Percentiles rank a stretch among this genome's conserved stretches.
Conservation (phyloP, 129 eudicot genomes). For the Ambrosia artemisiifolia region DNA sequence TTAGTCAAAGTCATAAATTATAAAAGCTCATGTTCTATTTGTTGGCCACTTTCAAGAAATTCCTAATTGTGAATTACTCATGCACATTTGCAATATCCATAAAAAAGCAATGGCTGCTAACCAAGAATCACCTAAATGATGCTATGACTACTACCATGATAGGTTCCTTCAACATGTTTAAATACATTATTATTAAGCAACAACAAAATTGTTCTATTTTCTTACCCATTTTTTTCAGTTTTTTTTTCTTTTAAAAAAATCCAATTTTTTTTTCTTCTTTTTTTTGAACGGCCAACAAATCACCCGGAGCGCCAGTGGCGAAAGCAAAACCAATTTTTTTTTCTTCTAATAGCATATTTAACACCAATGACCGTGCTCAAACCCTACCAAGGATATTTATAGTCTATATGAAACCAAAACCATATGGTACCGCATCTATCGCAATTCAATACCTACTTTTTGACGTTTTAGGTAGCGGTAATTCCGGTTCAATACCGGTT, state of each 20-base stretch:
- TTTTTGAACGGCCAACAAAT: no score
- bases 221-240: neutral
- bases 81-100: conserved; percentile 15
- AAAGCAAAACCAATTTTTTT: no score
- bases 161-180: conserved; percentile 24
- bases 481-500: no score
- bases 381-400: no score
- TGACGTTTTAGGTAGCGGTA: no score
- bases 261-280: neutral
- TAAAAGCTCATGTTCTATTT: conserved; percentile 27
- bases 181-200: neutral
- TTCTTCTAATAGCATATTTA: neutral
- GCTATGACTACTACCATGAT: neutral
- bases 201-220: neutral
- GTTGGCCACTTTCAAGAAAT: conserved; percentile 25
- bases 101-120: conserved; percentile 24
- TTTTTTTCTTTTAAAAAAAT: neutral
- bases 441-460: no score
- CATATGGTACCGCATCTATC: no score
- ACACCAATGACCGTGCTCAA: neutral
- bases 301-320: no score
- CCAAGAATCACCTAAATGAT: conserved; percentile 18
- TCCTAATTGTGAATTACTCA: neutral
- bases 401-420: no score
- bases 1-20: conserved; percentile 18